Evolutionary conservation across 768 basidiomycete genomes (phyloP), one percentile per base, ranked within the genome.

Genomic region (Termitomyces sp.): DNA sequence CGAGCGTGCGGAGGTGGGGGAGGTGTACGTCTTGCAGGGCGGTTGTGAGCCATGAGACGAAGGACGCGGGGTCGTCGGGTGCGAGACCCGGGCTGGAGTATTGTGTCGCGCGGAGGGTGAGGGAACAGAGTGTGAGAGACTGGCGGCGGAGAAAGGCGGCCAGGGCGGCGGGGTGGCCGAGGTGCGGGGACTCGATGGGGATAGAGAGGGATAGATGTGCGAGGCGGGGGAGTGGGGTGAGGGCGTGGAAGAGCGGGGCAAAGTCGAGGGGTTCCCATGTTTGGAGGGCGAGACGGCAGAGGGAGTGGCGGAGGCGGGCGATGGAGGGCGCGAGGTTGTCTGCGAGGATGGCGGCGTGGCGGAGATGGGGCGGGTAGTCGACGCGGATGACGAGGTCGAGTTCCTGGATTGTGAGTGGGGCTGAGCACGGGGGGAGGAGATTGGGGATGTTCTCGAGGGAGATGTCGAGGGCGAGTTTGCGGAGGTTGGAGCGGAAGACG

Each of bases 261-360:
- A 78, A 69, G 57, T 80, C 75, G n/a, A 78, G 69, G 1, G 79
- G 75, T 54, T 78, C 76, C 72, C 78, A 78, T 4, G 76, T 67
- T 55, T 76, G 74, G 46, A 81, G 71, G 33, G 71, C 67, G 54
- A 81, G 70, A 13, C 69, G 71, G 44, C 72, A 72, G 49, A 80
- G 72, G 12, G 73, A 72, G 7, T 67, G 57, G 45, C 68, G 68
- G 44, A 78, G 69, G 18, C 70, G 69, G 44, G 68, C 72, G 44
- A 80, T 72, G 13, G 73, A 72, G 34, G 73, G 76, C 2, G 77
- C 78, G 34, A 79, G 71, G 59, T 75, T 66, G 42, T 68, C 50
- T 34, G 66, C 67, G 63, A 78, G 68, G 59, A 77, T 74, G 20
- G 64, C 52, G 22, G 67, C 65, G 55, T 70, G 69, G 53, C n/a